Base-by-base conservation (phyloP, 2,329 filamentous ascomycete genomes). In the Microcyclosporella mali region DNA sequence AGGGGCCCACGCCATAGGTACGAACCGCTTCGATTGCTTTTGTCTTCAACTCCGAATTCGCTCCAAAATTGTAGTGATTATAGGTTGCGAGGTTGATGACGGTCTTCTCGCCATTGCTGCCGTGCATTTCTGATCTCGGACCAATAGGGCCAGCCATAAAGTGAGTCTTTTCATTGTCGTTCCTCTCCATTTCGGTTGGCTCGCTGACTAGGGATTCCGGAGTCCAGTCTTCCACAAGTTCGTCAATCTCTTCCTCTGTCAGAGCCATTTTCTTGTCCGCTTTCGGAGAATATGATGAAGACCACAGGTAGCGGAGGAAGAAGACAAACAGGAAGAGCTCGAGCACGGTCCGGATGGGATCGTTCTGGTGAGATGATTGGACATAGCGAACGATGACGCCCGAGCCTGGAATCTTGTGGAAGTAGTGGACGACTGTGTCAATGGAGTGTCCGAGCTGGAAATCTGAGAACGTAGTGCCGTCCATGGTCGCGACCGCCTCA, bases 51-150 rank as follows among this genome's bases (percentile, higher is more conserved):
- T 82, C 78, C 50, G 95, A 88, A 64, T 94, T 94, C 40, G 80
- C 79, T 52, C 94, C 86, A 66, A 97, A 88, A 70, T 97, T 97
- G 73, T 94, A 97, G 67, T 92, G 95, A 66, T 97, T 97, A 70
- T 88, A 90, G 1, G 87, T 94, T 25, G 87, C 90, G 51, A 97
- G 82, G 63, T 98, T 98, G 45, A 78, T 87, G 18, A 95, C 92
- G 15, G 85, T 94, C 53, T 86, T 85, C 7, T 15, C n/a, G n/a
- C 17, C 31, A 15, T 15, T 8, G 31, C 7, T 8, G n/a, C 8
- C n/a, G 27, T 29, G 27, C n/a, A 29, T n/a, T 15, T 33, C n/a
- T 15, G 31, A 8, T 15, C 17, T 33, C 7, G 31, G 31, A 14
- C 31, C 31, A 33, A 15, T 33, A 14, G 31, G 31, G 7, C 7